Conservation (phyloP, 495 filamentous ascomycete genomes). For the Daldinia bambusicola region DNA sequence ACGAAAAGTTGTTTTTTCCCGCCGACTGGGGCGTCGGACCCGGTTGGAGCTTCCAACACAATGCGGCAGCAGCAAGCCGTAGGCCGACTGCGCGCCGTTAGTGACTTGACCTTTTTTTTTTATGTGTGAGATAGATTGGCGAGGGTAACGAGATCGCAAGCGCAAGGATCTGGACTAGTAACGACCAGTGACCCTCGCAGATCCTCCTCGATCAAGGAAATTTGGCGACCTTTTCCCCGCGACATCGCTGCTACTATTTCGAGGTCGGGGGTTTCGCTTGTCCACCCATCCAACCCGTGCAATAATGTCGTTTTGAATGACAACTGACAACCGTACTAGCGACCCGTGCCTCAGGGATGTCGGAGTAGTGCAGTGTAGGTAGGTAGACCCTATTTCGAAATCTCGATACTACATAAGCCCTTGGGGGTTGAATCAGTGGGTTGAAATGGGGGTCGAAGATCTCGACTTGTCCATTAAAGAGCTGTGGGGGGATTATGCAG, state of each 20-base stretch:
- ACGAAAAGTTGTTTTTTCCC: slow-evolving; percentile 15
- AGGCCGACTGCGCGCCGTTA: slow-evolving; percentile 5
- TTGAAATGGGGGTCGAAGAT: slow-evolving; percentile 33
- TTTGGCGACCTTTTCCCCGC: slow-evolving; percentile 27
- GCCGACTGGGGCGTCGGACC: slow-evolving; percentile 13
- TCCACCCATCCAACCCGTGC: slow-evolving; percentile 12
- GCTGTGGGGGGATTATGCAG: slow-evolving; percentile 41
- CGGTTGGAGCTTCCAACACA: slow-evolving; percentile 12
- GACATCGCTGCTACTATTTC: slow-evolving; percentile 40
- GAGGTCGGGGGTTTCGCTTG: slow-evolving; percentile 33
- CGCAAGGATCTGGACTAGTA: slow-evolving; percentile 25
- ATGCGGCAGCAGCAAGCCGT: slow-evolving; percentile 4
- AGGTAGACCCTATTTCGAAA: slow-evolving; percentile 37
- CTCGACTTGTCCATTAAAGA: slow-evolving; percentile 40
- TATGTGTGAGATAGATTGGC: slow-evolving; percentile 43
- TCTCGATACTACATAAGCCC: slow-evolving; percentile 33
- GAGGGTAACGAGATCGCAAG: slow-evolving; percentile 37
- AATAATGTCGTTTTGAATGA: slow-evolving; percentile 14
- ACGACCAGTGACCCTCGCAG: slow-evolving; percentile 21
- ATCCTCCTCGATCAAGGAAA: slow-evolving; percentile 24
- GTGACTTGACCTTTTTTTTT: background rate
- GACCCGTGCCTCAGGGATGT: slow-evolving; percentile 22
- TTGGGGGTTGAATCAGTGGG: slow-evolving; percentile 27
- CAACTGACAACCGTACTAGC: slow-evolving; percentile 22
- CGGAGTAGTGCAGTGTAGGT: slow-evolving; percentile 22